Percentiles rank a stretch among this genome's conserved stretches.
These are phyloP conservation scores for Ophiostoma sp. DNA, from an alignment of 2,329 filamentous ascomycete genomes.

Conservation along the genomic window DNA sequence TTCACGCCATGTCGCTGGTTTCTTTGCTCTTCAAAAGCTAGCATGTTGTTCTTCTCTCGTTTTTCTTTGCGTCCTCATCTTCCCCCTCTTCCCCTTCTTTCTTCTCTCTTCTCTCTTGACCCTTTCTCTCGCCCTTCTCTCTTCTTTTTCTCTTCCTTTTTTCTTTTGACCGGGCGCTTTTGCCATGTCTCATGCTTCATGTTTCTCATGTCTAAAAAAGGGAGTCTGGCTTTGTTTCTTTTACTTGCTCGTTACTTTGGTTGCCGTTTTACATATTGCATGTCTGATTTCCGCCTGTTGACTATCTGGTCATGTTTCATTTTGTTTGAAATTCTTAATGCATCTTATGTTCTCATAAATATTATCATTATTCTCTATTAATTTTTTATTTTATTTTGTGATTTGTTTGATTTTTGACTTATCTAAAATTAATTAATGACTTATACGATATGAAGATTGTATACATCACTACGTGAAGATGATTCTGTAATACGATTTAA, in stretches of 20 bases:
- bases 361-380: too few species aligned
- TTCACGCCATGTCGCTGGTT: too few species aligned
- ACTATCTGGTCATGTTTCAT: not conserved
- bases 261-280: not conserved
- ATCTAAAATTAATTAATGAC: too few species aligned
- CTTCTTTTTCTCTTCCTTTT: not conserved
- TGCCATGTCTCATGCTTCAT: not conserved
- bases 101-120: not conserved
- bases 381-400: too few species aligned
- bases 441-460: too few species aligned
- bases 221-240: not conserved
- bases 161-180: not conserved
- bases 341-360: not conserved
- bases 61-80: not conserved
- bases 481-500: too few species aligned
- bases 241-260: not conserved
- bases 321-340: not conserved
- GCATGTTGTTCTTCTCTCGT: not conserved
- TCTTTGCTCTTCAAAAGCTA: too few species aligned
- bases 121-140: not conserved
- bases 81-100: not conserved
- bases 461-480: too few species aligned
- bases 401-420: too few species aligned
- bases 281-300: too few species aligned
- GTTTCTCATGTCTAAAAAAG: conserved; percentile 2